Evolutionary conservation across 805 yeast species (phyloP).

Genomic region (Nakazawaea anatomiae): DNA sequence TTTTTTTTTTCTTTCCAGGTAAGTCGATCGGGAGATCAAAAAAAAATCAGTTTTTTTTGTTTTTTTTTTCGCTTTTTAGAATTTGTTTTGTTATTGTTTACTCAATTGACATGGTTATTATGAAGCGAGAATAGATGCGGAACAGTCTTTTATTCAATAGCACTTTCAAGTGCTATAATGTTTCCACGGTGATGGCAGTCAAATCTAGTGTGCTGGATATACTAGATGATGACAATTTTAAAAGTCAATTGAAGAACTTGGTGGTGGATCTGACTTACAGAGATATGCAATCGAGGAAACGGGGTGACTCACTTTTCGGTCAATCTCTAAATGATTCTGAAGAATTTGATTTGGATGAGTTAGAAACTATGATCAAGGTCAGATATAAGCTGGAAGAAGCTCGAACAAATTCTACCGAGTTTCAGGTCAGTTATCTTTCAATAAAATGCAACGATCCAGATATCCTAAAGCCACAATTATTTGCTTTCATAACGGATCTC

Average conservation of each 20-base stretch:
- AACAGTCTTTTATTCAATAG: not conserved
- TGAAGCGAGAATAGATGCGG: not conserved
- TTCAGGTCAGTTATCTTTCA: conserved; percentile 1
- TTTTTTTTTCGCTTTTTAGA: too few species aligned
- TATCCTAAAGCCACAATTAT: conserved; percentile 2
- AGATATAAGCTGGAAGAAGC: not conserved
- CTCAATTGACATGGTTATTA: too few species aligned
- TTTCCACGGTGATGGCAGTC: not conserved
- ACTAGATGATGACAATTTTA: not conserved
- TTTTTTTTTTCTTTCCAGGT: not conserved
- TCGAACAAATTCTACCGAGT: not conserved
- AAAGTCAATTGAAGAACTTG: not conserved
- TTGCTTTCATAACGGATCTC: conserved; percentile 2
- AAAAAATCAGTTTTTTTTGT: too few species aligned
- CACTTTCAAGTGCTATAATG: conserved; percentile 4
- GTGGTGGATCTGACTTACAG: not conserved
- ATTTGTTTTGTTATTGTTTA: not conserved
- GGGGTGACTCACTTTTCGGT: not conserved
- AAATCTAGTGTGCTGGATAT: not conserved
- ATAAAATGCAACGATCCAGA: conserved; percentile 3
- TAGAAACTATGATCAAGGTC: not conserved
- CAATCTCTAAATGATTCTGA: not conserved
- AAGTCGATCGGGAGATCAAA: too few species aligned
- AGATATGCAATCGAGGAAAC: conserved; percentile 3
- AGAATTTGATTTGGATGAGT: not conserved